A percentile compares a stretch with the other conserved stretches of the same genome.
These are phyloP conservation scores for Penicillium samsonianum DNA, from an alignment of 495 filamentous ascomycete species.

Conservation along the genomic window DNA sequence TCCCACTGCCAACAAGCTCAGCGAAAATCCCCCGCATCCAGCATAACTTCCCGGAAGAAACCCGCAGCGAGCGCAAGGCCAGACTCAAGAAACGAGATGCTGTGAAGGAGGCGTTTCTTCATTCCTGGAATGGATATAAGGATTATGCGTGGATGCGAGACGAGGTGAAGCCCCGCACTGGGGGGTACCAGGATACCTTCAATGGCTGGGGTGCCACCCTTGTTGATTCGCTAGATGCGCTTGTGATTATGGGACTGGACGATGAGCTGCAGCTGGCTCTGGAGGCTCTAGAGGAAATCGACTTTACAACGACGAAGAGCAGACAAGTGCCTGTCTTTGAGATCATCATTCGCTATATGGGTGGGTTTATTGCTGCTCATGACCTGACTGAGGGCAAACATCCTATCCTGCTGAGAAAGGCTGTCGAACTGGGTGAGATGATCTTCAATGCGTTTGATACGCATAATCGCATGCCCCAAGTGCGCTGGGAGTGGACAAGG, in stretches of 20 bases:
- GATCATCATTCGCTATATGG: conserved; percentile 85
- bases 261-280: conserved; percentile 62
- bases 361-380: conserved; percentile 79
- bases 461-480: conserved; percentile 87
- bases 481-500: conserved; percentile 54
- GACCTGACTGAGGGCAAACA: conserved; percentile 72
- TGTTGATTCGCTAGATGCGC: conserved; percentile 62
- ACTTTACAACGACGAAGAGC: conserved; percentile 51
- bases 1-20: conserved; percentile 49
- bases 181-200: conserved; percentile 53
- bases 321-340: conserved; percentile 78
- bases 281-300: conserved; percentile 52
- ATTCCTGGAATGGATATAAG: conserved; percentile 76
- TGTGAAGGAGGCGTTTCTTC: conserved; percentile 69
- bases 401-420: conserved; percentile 75
- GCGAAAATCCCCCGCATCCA: conserved; percentile 53
- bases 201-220: conserved; percentile 63
- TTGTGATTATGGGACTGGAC: conserved; percentile 63
- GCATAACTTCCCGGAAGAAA: conserved; percentile 52
- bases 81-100: conserved; percentile 50
- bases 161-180: conserved; percentile 69
- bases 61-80: conserved; percentile 30
- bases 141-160: conserved; percentile 77
- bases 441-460: conserved; percentile 93
- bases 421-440: conserved; percentile 81